phyloP scores from a whole-genome alignment of 768 basidiomycete species.

The Collybia sordida region DNA sequence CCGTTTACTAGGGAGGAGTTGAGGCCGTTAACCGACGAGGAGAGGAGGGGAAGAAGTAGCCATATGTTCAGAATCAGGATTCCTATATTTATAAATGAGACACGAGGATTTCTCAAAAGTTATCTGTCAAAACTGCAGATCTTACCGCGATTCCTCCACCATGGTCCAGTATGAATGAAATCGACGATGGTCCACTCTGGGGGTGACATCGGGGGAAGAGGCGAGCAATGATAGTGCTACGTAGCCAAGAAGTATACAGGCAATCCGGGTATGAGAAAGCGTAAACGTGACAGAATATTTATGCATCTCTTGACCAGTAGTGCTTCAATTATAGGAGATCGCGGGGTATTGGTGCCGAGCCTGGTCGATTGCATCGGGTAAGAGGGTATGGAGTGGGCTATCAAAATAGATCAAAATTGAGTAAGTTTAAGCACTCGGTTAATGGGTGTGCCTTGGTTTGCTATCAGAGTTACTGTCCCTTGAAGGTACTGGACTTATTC shows the following conservation, averaged over 20 bases:
- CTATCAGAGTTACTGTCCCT: too few species aligned
- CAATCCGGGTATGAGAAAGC: neutral
- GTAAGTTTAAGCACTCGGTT: neutral
- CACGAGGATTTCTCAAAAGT: neutral
- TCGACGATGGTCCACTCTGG: conserved; percentile 57
- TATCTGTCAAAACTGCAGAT: neutral
- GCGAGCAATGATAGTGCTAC: neutral
- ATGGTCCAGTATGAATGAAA: conserved; percentile 57
- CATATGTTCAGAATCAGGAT: conserved; percentile 58
- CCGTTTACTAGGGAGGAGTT: conserved; percentile 67
- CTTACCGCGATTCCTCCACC: conserved; percentile 64
- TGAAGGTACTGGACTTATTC: too few species aligned
- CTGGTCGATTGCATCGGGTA: conserved; percentile 1
- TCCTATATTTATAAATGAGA: conserved; percentile 31
- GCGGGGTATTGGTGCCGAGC: conserved; percentile 2
- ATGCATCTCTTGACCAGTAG: too few species aligned
- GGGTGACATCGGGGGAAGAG: conserved; percentile 21
- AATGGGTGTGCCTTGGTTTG: too few species aligned
- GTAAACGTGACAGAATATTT: neutral
- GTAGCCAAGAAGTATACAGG: neutral
- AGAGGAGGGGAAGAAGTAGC: conserved; percentile 62
- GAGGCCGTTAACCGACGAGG: conserved; percentile 64
- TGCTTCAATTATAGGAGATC: neutral
- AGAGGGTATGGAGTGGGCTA: neutral
- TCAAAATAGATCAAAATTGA: conserved; percentile 1